Evolutionary conservation across 2,329 filamentous ascomycete genomes (phyloP).

Genomic region (Ophiostoma tasmaniense): DNA sequence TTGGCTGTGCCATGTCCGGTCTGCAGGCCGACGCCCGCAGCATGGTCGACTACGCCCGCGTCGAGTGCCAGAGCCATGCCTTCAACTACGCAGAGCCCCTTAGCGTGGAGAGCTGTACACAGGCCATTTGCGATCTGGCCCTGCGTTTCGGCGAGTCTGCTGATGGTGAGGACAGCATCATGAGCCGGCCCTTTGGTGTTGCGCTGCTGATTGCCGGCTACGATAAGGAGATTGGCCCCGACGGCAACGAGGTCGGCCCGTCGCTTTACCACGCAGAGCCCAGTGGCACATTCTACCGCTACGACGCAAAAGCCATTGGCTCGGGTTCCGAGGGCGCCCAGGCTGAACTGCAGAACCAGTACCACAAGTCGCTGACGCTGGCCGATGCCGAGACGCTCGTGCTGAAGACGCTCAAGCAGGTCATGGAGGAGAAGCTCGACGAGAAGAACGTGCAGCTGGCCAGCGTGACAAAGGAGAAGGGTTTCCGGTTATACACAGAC

Average conservation of each 20-base stretch:
- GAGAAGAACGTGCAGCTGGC: conserved; percentile 97
- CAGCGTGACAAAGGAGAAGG: conserved; percentile 94
- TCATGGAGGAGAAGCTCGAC: conserved; percentile 99
- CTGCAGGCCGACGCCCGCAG: conserved; percentile 94
- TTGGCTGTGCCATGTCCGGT: conserved; percentile 97
- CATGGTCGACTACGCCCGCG: conserved; percentile 96
- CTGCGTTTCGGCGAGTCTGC: conserved; percentile 95
- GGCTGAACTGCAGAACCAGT: conserved; percentile 96
- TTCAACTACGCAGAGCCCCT: conserved; percentile 98
- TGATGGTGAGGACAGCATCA: conserved; percentile 96
- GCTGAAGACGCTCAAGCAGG: conserved; percentile 96
- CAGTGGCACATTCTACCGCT: conserved; percentile 96
- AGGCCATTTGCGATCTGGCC: conserved; percentile 96
- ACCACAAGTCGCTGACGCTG: conserved; percentile 94
- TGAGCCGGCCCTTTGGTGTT: conserved; percentile 95
- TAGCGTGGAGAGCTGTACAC: conserved; percentile 93
- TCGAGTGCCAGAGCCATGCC: conserved; percentile 92
- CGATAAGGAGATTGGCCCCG: conserved; percentile 40
- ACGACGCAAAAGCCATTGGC: conserved; percentile 97
- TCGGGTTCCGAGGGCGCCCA: conserved; percentile 96
- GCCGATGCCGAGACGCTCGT: conserved; percentile 89
- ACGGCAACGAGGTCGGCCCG: conserved; percentile 67
- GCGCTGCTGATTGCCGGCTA: conserved; percentile 93
- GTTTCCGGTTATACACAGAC: conserved; percentile 97
- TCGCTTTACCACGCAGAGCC: conserved; percentile 97